Conservation (phyloP, 2,329 filamentous ascomycete genomes). For the Penicillium sclerotigenum region DNA sequence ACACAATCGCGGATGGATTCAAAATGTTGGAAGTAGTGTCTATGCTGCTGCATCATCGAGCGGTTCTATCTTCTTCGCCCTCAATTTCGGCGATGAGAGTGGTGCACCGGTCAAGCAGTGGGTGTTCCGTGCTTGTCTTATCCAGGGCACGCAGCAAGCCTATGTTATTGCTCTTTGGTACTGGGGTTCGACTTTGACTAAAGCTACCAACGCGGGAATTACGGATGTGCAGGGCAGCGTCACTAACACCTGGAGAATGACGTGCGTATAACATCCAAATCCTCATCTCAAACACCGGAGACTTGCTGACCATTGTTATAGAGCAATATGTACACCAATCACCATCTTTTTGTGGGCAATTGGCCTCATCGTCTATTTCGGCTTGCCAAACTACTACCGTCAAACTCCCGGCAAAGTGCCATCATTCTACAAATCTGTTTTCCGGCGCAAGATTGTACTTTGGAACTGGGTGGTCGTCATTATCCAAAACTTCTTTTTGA, state of each 20-base stretch:
- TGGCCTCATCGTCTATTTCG: conserved; percentile 55
- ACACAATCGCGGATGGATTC: conserved; percentile 51
- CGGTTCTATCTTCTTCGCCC: conserved; percentile 63
- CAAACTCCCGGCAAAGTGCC: conserved; percentile 62
- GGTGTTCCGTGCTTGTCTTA: conserved; percentile 65
- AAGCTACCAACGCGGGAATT: conserved; percentile 43
- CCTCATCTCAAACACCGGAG: background rate
- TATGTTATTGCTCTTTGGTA: conserved; percentile 65
- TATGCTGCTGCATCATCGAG: conserved; percentile 63
- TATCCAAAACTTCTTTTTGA: conserved; percentile 66
- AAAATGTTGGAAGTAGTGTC: conserved; percentile 59
- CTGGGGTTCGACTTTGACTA: conserved; percentile 59
- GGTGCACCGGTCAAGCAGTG: conserved; percentile 61
- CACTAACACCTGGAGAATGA: conserved; percentile 46
- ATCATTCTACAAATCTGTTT: conserved; percentile 61
- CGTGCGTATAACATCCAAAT: conserved; percentile 26
- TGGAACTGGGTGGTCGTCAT: conserved; percentile 66
- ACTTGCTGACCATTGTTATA: conserved; percentile 26
- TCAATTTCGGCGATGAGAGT: conserved; percentile 65
- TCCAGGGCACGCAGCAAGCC: conserved; percentile 65
- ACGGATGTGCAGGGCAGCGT: conserved; percentile 36
- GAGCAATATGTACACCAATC: conserved; percentile 57
- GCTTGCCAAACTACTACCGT: conserved; percentile 66
- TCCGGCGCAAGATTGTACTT: conserved; percentile 61
- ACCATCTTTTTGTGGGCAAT: conserved; percentile 57